Base-by-base conservation (phyloP, 768 basidiomycete species). In the Fibroporia radiculosa region DNA sequence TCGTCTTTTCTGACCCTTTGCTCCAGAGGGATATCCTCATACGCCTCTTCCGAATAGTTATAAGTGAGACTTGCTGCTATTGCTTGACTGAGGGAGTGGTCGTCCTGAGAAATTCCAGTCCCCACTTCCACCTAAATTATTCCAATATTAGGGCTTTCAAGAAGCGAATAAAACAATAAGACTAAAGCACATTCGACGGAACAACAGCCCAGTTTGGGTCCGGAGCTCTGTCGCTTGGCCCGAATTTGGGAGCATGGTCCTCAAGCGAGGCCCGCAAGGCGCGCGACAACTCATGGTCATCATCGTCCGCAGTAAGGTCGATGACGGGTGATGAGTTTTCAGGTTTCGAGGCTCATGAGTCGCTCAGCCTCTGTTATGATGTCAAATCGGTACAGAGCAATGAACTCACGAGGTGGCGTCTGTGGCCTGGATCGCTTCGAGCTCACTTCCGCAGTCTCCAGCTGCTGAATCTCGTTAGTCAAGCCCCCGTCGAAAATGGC, bases 151-250 rank as follows among this genome's bases (percentile, higher is more conserved):
- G 16, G n/a, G n/a, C n/a, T n/a, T 10, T 10, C 26, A n/a, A 40
- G 42, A 35, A 19, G 44, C 45, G 25, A 5, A 40, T 14, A 4
- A 26, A 33, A 42, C 2, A 3, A 19, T 16, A 19, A 32, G n/a
- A 28, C 7, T 11, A 23, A 39, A 23, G 13, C 25, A 84, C 84
- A 57, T 82, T 78, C 5, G 82, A 77, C 16, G 77, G 75, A 6
- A 84, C 82, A 57, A 85, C 60, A 39, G 80, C 79, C 84, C 83
- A 85, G 44, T 70, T 72, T 1, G 80, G 74, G 57, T 84, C 70
- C 1, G 83, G 71, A 3, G 79, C 71, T 32, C 83, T 70, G 29
- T 78, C 66, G 48, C 73, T 80, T 13, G 81, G 79, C 0, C 76
- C 71, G 60, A 84, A 79, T 32, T 68, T 64, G 1, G 71, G 61